Conservation (phyloP, 495 filamentous ascomycete genomes). For the Hypoxylon cercidicola region DNA sequence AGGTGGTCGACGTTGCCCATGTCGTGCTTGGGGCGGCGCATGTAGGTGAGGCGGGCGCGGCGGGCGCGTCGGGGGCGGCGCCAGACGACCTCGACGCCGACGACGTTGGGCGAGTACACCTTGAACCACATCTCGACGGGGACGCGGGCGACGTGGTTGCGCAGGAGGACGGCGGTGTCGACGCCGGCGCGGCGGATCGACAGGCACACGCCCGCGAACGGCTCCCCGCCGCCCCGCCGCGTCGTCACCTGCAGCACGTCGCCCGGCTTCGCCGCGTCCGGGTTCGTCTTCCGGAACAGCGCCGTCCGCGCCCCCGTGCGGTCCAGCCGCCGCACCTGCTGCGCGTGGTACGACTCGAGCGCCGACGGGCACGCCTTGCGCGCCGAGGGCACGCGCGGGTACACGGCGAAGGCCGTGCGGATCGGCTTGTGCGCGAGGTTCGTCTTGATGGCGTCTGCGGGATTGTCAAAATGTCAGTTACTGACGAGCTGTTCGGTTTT, state of each 20-base stretch:
- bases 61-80: slow-evolving; percentile 82
- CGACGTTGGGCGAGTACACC: slow-evolving; percentile 86
- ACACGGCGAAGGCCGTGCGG: slow-evolving; percentile 58
- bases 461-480: slow-evolving; percentile 1
- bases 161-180: slow-evolving; percentile 85
- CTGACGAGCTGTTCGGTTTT: too few species aligned
- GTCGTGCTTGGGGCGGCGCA: slow-evolving; percentile 75
- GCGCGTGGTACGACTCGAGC: slow-evolving; percentile 62
- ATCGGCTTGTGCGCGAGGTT: slow-evolving; percentile 38
- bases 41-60: slow-evolving; percentile 88
- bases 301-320: slow-evolving; percentile 81
- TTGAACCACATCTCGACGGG: slow-evolving; percentile 99
- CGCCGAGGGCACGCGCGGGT: slow-evolving; percentile 63
- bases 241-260: slow-evolving; percentile 91
- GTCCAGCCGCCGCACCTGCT: slow-evolving; percentile 79
- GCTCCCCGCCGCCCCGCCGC: slow-evolving; percentile 78
- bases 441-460: slow-evolving; percentile 37
- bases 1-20: slow-evolving; percentile 57
- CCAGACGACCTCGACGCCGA: slow-evolving; percentile 94
- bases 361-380: slow-evolving; percentile 25
- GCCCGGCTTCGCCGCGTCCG: slow-evolving; percentile 77
- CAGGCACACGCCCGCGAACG: slow-evolving; percentile 87
- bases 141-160: slow-evolving; percentile 81
- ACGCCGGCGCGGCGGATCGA: slow-evolving; percentile 84
- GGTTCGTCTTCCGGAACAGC: slow-evolving; percentile 80